A percentile compares a stretch with the other conserved stretches of the same genome.
Conservation (phyloP, 176 grass and related monocot genomes). For the Paspalum vaginatum region DNA sequence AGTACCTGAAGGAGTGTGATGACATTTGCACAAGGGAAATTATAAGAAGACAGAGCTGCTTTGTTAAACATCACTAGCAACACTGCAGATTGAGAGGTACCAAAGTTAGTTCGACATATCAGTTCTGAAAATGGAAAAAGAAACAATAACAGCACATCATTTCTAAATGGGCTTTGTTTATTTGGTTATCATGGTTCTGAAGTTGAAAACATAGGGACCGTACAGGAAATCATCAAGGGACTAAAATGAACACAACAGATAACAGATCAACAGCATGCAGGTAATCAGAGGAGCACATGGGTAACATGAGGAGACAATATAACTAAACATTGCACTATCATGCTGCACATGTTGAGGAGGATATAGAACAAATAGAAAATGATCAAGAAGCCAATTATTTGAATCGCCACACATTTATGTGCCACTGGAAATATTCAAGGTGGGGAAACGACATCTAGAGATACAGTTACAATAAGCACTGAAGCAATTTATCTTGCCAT, state of each 20-base stretch:
- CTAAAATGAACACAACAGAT: neutral
- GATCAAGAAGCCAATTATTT: neutral
- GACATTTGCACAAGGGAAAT: constrained; percentile 91
- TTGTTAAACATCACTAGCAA: constrained; percentile 98
- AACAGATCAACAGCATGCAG: neutral
- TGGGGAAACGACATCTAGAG: neutral
- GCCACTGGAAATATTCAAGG: neutral
- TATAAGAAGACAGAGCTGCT: constrained; percentile 92
- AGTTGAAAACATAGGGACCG: neutral
- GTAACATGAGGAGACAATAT: neutral
- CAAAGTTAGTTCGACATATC: constrained; percentile 32
- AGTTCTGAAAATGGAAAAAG: constrained; percentile 7
- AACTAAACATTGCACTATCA: neutral
- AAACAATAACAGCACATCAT: constrained; percentile 18
- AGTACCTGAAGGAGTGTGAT: constrained; percentile 98
- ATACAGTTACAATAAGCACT: neutral
- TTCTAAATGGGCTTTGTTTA: neutral
- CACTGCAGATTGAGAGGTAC: constrained; percentile 61
- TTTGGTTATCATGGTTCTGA: neutral
- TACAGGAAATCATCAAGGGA: neutral
- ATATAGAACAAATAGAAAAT: neutral
- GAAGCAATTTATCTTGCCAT: neutral
- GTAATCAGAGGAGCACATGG: neutral
- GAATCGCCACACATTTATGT: neutral
- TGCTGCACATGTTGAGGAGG: neutral